phyloP scores from a whole-genome alignment of 441 rosid species.

The Sinapis alba region DNA sequence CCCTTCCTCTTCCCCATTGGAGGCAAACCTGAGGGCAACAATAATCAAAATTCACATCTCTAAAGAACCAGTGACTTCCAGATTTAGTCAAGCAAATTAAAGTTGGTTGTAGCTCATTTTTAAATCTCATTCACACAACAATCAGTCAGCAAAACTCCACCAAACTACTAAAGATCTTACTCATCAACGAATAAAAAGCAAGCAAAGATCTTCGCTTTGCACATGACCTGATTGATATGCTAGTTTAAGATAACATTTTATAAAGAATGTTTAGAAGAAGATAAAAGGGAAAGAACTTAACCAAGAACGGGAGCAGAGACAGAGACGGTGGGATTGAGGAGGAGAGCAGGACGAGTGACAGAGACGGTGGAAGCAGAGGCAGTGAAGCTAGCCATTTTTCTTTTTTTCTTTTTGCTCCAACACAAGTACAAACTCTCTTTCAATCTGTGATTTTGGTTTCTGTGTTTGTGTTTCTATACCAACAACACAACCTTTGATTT shows the following conservation, averaged over 20 bases:
- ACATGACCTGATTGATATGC: background rate
- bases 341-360: conserved; percentile 46
- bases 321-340: conserved; percentile 46
- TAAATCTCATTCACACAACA: background rate
- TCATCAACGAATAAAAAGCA: background rate
- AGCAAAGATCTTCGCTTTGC: conserved; percentile 11
- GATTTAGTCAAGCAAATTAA: background rate
- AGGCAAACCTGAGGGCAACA: conserved; percentile 59
- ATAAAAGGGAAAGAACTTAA: conserved; percentile 26
- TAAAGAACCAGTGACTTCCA: background rate
- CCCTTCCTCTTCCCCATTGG: conserved; percentile 50
- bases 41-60: background rate
- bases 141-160: background rate
- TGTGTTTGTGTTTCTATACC: conserved; percentile 17
- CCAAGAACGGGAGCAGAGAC: conserved; percentile 61
- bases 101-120: background rate
- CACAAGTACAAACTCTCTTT: conserved; percentile 7
- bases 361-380: conserved; percentile 54
- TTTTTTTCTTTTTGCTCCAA: background rate
- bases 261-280: background rate
- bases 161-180: background rate
- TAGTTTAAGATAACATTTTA: background rate
- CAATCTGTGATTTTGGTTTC: conserved; percentile 35
- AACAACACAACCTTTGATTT: conserved; percentile 13
- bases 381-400: conserved; percentile 42